These are phyloP conservation scores for Mortierella sp. DNA, from an alignment of 371 early-diverging fungal species.

Conservation along the genomic window DNA sequence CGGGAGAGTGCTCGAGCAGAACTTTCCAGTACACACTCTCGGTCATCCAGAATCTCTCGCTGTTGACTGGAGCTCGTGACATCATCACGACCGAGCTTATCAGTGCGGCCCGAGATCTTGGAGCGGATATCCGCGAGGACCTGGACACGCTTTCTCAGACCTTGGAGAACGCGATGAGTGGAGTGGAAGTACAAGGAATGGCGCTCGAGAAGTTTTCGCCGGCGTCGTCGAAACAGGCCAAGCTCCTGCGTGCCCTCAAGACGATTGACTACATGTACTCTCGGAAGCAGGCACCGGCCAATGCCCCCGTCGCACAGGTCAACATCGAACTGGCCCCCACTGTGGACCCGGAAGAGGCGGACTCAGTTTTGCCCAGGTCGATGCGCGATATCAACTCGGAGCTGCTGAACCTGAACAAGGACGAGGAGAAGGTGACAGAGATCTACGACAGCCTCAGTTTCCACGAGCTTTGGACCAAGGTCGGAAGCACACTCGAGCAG, in stretches of 20 bases:
- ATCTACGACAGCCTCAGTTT: constrained; percentile 84
- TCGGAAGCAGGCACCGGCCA: constrained; percentile 55
- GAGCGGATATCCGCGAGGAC: constrained; percentile 76
- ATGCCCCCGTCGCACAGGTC: constrained; percentile 39
- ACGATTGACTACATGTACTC: constrained; percentile 91
- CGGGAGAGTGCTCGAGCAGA: constrained; percentile 92
- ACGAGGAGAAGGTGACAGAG: constrained; percentile 70
- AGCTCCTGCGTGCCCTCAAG: constrained; percentile 93
- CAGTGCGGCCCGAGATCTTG: constrained; percentile 78
- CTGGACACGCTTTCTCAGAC: constrained; percentile 73
- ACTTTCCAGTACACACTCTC: constrained; percentile 95
- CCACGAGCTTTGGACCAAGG: constrained; percentile 82
- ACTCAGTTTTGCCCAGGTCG: constrained; percentile 50
- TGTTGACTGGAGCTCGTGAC: constrained; percentile 77
- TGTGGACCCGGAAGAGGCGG: constrained; percentile 60
- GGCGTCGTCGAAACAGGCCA: constrained; percentile 91
- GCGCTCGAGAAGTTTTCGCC: constrained; percentile 83
- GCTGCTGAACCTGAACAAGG: constrained; percentile 48
- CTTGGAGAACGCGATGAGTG: constrained; percentile 69
- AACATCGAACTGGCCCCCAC: constrained; percentile 60
- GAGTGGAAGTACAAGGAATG: constrained; percentile 74
- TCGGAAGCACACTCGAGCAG: constrained; percentile 80
- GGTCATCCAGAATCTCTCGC: constrained; percentile 90
- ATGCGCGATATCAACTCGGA: constrained; percentile 40
- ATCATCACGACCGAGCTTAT: constrained; percentile 86